Base-by-base conservation (phyloP, 2,329 filamentous ascomycete species). In the Teratosphaeria viscida region DNA sequence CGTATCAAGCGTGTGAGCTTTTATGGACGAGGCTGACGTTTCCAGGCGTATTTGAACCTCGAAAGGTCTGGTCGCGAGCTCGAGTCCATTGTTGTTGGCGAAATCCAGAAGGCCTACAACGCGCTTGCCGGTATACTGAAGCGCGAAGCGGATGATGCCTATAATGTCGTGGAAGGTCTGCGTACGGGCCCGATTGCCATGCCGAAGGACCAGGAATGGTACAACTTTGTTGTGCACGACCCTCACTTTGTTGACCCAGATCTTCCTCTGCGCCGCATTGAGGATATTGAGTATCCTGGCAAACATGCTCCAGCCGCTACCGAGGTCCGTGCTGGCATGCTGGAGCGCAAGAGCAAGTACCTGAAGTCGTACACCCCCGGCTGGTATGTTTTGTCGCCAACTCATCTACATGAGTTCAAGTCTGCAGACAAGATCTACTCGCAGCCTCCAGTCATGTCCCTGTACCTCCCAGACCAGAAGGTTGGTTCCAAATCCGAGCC, bases 331-430 rank as follows among this genome's bases (percentile, higher is more conserved):
- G 90, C 90, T 23, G 94, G 94, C 2, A 85, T 96, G 75, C 79
- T 99, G 39, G 94, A 99, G 78, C 87, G 94, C 66, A 97, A 97
- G 85, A 96, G 91, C 82, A 99, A 97, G 72, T 99, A 97, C 70
- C 78, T 99, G 62, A 97, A 96, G 79, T 96, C 92, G 73, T 96
- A 96, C 74, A 94, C 92, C 7, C 89, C 91, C 29, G 92, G 92
- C 71, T 97, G 92, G 92, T 96, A 96, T 74, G 91, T 97, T 55
- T 79, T 99, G 66, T 96, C 94, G 67, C 90, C 94, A 16, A 97
- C 94, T 59, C 94, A 99, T 75, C 82, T 99, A 26, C 94, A 99
- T 77, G 94, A 99, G 76, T 99, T 97, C 82, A 96, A 96, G 74
- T 96, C 91, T n/a, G 90, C 91, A 65, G 92, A 97, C 76, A 92